Conservation (phyloP, 2,329 filamentous ascomycete species). For the Sphaerulina musiva region DNA sequence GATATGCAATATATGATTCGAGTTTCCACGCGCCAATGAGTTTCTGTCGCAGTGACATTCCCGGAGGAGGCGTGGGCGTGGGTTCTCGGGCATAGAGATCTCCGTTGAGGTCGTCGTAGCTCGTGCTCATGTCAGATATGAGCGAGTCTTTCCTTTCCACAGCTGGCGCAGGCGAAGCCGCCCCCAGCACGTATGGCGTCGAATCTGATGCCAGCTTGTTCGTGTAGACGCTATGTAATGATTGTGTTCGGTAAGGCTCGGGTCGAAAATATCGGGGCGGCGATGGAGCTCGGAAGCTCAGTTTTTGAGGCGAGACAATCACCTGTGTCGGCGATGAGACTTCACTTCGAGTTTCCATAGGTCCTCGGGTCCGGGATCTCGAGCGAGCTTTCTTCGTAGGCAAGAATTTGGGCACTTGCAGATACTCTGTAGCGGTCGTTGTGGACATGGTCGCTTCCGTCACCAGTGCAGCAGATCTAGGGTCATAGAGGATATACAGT, state of each 20-base stretch:
- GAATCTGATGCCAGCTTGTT: slow-evolving; percentile 13
- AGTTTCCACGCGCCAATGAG: slow-evolving; percentile 36
- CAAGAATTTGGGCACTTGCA: slow-evolving; percentile 35
- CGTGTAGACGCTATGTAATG: slow-evolving; percentile 8
- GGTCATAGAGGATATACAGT: background rate
- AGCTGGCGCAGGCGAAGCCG: slow-evolving; percentile 7
- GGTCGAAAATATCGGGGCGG: slow-evolving; percentile 17
- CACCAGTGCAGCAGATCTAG: slow-evolving; percentile 13
- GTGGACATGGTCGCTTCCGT: slow-evolving; percentile 17
- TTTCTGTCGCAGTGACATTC: slow-evolving; percentile 28
- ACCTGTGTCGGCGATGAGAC: slow-evolving; percentile 22
- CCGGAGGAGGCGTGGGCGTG: slow-evolving; percentile 27
- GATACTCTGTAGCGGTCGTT: slow-evolving; percentile 28
- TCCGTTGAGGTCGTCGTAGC: slow-evolving; percentile 32
- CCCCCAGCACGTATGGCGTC: slow-evolving; percentile 17
- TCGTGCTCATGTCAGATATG: slow-evolving; percentile 22
- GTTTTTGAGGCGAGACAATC: slow-evolving; percentile 23
- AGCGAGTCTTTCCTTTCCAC: slow-evolving; percentile 13
- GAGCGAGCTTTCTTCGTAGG: slow-evolving; percentile 32
- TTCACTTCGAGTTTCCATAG: slow-evolving; percentile 20
- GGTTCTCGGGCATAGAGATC: slow-evolving; percentile 31
- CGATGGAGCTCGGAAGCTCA: slow-evolving; percentile 21
- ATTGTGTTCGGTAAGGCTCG: slow-evolving; percentile 17
- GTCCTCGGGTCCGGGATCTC: slow-evolving; percentile 27
- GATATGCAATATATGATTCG: slow-evolving; percentile 36